Evolutionary conservation across 2,329 filamentous ascomycete species (phyloP).

Genomic region (Cladosporium sp.): DNA sequence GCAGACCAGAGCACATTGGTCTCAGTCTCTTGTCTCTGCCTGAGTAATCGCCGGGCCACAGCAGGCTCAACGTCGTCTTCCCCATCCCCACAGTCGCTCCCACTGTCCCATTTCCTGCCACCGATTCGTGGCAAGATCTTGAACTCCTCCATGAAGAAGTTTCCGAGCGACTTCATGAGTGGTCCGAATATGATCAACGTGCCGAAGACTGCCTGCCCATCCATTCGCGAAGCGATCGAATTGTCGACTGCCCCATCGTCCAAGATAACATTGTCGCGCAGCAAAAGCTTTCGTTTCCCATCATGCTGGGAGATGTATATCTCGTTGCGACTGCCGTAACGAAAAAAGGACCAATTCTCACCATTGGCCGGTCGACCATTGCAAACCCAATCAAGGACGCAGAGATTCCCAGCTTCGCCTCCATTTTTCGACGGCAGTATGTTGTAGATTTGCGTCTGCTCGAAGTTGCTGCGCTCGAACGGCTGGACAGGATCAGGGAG

Average conservation of each 20-base stretch:
- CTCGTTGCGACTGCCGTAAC: conserved; percentile 83
- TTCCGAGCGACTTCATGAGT: conserved; percentile 60
- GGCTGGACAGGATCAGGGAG: conserved; percentile 93
- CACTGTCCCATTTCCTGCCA: conserved; percentile 65
- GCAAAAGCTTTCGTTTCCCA: conserved; percentile 55
- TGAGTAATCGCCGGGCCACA: conserved; percentile 30
- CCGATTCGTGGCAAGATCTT: conserved; percentile 74
- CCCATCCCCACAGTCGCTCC: conserved; percentile 28
- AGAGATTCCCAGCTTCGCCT: conserved; percentile 51
- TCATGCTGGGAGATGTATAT: conserved; percentile 57
- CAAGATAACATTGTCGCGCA: conserved; percentile 81
- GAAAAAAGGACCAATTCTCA: conserved; percentile 79
- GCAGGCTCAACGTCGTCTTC: conserved; percentile 42
- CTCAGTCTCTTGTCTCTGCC: conserved; percentile 53
- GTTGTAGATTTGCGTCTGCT: conserved; percentile 76
- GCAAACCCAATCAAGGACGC: conserved; percentile 90
- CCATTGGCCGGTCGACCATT: conserved; percentile 79
- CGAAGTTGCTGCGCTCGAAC: conserved; percentile 77
- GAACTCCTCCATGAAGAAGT: conserved; percentile 78
- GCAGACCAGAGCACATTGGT: conserved; percentile 74
- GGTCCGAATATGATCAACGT: conserved; percentile 79
- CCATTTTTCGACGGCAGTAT: conserved; percentile 13
- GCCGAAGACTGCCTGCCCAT: conserved; percentile 71
- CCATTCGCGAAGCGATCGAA: conserved; percentile 56
- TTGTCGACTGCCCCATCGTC: conserved; percentile 32